These are phyloP conservation scores for Plasmodiophora brassicae DNA, from an alignment of 208 protist species.

Conservation along the genomic window DNA sequence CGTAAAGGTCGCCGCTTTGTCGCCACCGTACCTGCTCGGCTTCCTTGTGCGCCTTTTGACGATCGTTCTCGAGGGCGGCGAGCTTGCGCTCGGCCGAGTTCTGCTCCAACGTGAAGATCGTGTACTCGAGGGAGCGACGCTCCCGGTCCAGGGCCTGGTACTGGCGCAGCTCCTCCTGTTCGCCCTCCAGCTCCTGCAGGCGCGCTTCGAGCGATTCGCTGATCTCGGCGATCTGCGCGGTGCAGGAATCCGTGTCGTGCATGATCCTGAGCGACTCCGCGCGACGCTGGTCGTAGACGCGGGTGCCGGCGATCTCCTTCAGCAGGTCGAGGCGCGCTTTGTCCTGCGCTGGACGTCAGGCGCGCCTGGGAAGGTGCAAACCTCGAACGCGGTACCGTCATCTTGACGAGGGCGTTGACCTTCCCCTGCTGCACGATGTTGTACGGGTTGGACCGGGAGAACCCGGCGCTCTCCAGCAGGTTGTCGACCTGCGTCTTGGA, in stretches of 20 bases:
- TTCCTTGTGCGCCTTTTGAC: constrained; percentile 60
- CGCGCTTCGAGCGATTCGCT: constrained; percentile 76
- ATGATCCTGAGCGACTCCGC: constrained; percentile 86
- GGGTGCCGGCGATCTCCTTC: constrained; percentile 79
- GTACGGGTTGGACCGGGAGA: constrained; percentile 96
- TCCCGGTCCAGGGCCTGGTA: constrained; percentile 81
- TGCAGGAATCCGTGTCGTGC: constrained; percentile 67
- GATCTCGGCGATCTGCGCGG: constrained; percentile 41
- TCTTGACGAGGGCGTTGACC: constrained; percentile 48
- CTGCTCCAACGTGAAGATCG: constrained; percentile 32
- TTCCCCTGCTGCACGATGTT: constrained; percentile 99
- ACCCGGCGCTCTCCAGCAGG: constrained; percentile 94
- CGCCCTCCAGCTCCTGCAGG: constrained; percentile 83
- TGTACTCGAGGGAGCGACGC: constrained; percentile 52
- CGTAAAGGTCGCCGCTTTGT: no score
- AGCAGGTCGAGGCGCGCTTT: constrained; percentile 84
- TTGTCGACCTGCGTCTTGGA: constrained; percentile 77
- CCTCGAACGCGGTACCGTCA: background rate
- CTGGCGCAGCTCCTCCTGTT: constrained; percentile 83
- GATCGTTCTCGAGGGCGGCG: background rate
- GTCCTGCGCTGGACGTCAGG: background rate
- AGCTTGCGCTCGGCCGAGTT: constrained; percentile 19
- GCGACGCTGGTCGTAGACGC: constrained; percentile 84
- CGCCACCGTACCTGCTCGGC: constrained; percentile 58
- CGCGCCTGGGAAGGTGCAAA: background rate